Percentiles rank a stretch among this genome's conserved stretches.
These are phyloP conservation scores for Aschersonia sp. DNA, from an alignment of 2,329 filamentous ascomycete species.

Conservation along the genomic window DNA sequence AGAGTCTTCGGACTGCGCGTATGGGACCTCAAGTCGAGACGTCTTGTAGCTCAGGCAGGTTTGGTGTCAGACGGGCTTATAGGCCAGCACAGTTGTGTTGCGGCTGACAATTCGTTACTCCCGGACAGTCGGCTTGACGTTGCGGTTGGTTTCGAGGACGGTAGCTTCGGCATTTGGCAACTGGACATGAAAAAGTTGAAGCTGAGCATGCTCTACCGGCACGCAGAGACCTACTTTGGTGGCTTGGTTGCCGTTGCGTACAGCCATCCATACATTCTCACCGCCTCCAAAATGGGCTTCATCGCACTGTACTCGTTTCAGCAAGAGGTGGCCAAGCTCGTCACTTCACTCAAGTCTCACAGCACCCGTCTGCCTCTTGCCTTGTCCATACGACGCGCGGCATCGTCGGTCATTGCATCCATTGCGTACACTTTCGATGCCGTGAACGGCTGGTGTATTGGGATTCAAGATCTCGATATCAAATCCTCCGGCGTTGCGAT, in stretches of 20 bases:
- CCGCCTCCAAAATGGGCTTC: slow-evolving; percentile 59
- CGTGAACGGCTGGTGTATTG: slow-evolving; percentile 71
- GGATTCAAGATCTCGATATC: slow-evolving; percentile 78
- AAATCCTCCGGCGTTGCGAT: slow-evolving; percentile 12
- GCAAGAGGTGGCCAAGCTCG: slow-evolving; percentile 24
- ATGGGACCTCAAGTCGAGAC: slow-evolving; percentile 57
- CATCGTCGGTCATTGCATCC: slow-evolving; percentile 56
- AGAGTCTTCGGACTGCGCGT: slow-evolving; percentile 54
- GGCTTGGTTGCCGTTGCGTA: slow-evolving; percentile 58
- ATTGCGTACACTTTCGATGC: slow-evolving; percentile 78
- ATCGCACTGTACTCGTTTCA: slow-evolving; percentile 64
- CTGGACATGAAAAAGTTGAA: slow-evolving; percentile 30
- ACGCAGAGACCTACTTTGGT: slow-evolving; percentile 48
- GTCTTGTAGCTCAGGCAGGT: slow-evolving; percentile 37
- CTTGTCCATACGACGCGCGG: slow-evolving; percentile 61
- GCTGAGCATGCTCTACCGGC: slow-evolving; percentile 39
- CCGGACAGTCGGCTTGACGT: slow-evolving; percentile 38
- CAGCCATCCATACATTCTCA: slow-evolving; percentile 61
- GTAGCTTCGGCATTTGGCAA: slow-evolving; percentile 56
- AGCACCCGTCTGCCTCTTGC: slow-evolving; percentile 67
- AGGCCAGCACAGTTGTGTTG: slow-evolving; percentile 44
- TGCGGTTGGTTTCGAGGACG: slow-evolving; percentile 56
- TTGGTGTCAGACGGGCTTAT: slow-evolving; percentile 14
- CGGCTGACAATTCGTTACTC: slow-evolving; percentile 41
- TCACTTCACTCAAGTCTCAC: slow-evolving; percentile 70